phyloP scores from a whole-genome alignment of 2,329 filamentous ascomycete genomes.

The Teratosphaeria viscida region DNA sequence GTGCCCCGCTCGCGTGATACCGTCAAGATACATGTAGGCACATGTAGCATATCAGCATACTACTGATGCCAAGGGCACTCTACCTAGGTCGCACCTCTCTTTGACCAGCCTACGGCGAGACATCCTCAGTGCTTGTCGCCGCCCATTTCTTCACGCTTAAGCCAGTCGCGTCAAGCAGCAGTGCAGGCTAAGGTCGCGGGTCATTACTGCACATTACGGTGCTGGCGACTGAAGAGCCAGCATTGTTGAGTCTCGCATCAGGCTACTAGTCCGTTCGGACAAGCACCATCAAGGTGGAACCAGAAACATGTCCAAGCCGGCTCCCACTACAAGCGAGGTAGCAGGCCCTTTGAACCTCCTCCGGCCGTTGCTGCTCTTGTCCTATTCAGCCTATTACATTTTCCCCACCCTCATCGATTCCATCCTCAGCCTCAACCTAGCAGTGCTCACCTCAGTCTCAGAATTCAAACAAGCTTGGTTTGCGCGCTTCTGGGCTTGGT shows the following conservation, averaged over 20 bases:
- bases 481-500: conserved; percentile 48
- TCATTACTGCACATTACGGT: not conserved
- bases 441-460: conserved; percentile 15
- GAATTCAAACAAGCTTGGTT: conserved; percentile 44
- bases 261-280: not conserved
- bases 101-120: too few relatives aligned
- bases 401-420: conserved; percentile 41
- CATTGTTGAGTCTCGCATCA: not conserved
- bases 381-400: conserved; percentile 39
- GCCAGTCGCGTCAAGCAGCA: too few relatives aligned
- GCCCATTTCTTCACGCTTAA: too few relatives aligned
- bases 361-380: conserved; percentile 38
- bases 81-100: too few relatives aligned
- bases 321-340: conserved; percentile 1
- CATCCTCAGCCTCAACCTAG: conserved; percentile 14
- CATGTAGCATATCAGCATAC: too few relatives aligned
- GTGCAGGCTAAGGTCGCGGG: too few relatives aligned
- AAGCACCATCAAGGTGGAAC: not conserved
- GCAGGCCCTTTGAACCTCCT: conserved; percentile 22
- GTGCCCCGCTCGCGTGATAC: too few relatives aligned
- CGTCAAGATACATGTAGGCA: too few relatives aligned
- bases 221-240: not conserved
- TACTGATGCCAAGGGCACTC: too few relatives aligned
- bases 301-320: not conserved
- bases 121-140: too few relatives aligned